A percentile compares a stretch with the other conserved stretches of the same genome.
Conservation (phyloP, 1,284 basidiomycete genomes). For the Fomitopsis pinicola region DNA sequence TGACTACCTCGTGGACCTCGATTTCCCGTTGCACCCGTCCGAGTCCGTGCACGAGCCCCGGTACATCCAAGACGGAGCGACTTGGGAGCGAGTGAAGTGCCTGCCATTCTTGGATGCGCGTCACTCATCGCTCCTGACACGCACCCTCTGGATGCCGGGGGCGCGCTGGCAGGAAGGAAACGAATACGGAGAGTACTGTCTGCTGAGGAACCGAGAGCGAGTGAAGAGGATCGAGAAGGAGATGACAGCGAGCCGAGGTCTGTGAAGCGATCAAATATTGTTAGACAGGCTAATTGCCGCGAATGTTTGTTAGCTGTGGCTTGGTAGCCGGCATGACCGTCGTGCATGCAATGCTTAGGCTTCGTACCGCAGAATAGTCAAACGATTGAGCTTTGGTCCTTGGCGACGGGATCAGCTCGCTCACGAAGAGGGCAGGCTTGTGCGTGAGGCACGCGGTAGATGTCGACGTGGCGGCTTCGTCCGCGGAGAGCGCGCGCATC, state of each 20-base stretch:
- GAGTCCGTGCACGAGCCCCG: conserved; percentile 69
- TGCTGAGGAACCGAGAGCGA: conserved; percentile 50
- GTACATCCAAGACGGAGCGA: conserved; percentile 55
- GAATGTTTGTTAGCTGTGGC: background rate
- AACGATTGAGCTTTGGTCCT: background rate
- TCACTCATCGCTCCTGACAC: conserved; percentile 67
- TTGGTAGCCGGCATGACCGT: background rate
- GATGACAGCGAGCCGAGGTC: conserved; percentile 17
- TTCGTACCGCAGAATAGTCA: background rate
- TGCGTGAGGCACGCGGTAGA: background rate
- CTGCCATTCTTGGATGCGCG: conserved; percentile 76
- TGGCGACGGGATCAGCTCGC: background rate
- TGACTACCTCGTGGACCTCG: conserved; percentile 85
- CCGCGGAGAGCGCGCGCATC: background rate
- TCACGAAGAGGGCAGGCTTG: background rate
- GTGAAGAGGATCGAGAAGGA: conserved; percentile 37
- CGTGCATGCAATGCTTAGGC: background rate
- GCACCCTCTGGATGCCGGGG: conserved; percentile 77
- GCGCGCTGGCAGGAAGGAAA: conserved; percentile 59
- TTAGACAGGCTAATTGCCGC: conserved; percentile 1
- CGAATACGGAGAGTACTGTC: conserved; percentile 68
- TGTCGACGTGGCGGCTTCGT: background rate
- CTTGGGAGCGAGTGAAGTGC: conserved; percentile 79
- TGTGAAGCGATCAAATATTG: conserved; percentile 6
- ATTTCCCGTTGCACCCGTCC: conserved; percentile 66